Evolutionary conservation across 2,329 filamentous ascomycete genomes (phyloP), one percentile per base, ranked within the genome.

Genomic region (Aspergillus sergii): DNA sequence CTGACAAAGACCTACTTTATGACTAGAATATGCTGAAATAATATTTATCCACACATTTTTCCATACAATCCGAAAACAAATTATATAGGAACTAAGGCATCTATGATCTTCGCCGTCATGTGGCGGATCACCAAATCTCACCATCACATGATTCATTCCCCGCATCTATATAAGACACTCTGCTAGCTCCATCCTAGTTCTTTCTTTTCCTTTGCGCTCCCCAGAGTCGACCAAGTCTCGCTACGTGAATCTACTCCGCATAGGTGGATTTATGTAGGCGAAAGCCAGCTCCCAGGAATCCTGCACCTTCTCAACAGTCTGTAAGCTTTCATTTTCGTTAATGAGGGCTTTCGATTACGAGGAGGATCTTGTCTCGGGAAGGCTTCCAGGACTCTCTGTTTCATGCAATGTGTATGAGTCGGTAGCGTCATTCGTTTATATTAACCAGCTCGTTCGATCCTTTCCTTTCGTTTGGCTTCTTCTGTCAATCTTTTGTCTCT

Each of bases 381-480:
- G 79, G 78, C 81, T 86, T 85, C 83, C 82, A 80, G 80, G 83
- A 81, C 80, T 71, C 65, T 66, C 69, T 68, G 65, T 66, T 75
- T 74, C 78, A 82, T 84, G 79, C 80, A 79, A 79, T 77, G 80
- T 81, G 82, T 82, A 82, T 84, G 83, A 84, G 78, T 73, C 69
- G 70, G 73, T 76, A 80, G 79, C 79, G 80, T 82, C 79, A 73
- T 70, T 74, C 70, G 68, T 67, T 67, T 72, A 65, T 68, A 70
- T 71, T 60, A 70, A 74, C 72, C 72, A 74, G 73, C 72, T 74
- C 71, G 65, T 75, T 76, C 78, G 67, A 70, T 82, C 77, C 68
- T 78, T 78, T 67, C 66, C 71, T 79, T 79, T 80, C 55, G 61
- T 66, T 65, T 69, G 72, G 69, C 61, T 76, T 76, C 69, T 75